Conservation (phyloP, 1,284 basidiomycete genomes). For the Apiotrichum laibachii region DNA sequence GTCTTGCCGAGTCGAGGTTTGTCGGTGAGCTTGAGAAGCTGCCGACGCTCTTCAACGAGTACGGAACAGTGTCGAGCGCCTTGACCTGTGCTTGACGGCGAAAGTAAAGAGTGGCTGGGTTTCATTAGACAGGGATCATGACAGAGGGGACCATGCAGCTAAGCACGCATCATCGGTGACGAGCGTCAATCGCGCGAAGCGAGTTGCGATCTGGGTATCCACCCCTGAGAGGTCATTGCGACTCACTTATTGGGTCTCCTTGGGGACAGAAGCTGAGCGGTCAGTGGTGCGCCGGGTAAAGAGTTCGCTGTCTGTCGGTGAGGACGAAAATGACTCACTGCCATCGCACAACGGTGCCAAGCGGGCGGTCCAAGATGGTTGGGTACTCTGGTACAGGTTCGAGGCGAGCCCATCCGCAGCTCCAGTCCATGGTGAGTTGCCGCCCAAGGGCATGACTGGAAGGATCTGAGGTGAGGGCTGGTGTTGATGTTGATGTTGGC, state of each 20-base stretch:
- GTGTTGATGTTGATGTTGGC: neutral
- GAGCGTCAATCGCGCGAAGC: neutral
- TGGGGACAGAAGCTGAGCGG: slow-evolving; percentile 17
- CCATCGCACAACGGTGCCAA: slow-evolving; percentile 8
- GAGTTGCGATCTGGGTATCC: neutral
- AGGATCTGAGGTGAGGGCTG: neutral
- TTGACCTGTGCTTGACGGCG: slow-evolving; percentile 30
- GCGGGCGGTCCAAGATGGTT: slow-evolving; percentile 7
- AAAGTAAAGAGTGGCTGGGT: slow-evolving; percentile 16
- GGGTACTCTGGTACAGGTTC: slow-evolving; percentile 18
- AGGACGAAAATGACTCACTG: too few relatives aligned
- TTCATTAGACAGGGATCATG: neutral
- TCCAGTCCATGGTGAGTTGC: slow-evolving; percentile 7
- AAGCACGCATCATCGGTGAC: neutral
- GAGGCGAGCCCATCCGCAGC: slow-evolving; percentile 14
- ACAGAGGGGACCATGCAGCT: neutral
- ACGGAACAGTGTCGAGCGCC: slow-evolving; percentile 24
- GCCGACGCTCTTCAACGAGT: neutral
- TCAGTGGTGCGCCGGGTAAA: neutral
- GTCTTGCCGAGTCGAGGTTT: neutral
- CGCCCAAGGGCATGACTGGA: neutral
- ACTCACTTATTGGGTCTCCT: slow-evolving; percentile 13
- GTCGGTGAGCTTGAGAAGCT: neutral
- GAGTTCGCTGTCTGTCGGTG: too few relatives aligned
- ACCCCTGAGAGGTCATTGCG: neutral